Percentiles rank a stretch among this genome's conserved stretches.
Conservation (phyloP, 495 filamentous ascomycete species). For the Terfezia boudieri region DNA sequence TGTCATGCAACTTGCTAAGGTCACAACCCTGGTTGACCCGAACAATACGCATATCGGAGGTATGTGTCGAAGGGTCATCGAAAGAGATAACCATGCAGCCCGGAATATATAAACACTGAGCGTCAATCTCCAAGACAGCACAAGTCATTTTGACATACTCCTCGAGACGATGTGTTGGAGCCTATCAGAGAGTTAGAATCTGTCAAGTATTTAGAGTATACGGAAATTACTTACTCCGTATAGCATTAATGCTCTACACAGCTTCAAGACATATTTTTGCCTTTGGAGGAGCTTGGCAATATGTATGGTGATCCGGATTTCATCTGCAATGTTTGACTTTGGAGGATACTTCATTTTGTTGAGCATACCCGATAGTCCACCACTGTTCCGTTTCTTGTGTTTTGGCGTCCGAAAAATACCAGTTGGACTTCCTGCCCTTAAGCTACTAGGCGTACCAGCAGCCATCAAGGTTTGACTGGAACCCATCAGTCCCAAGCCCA, state of each 20-base stretch:
- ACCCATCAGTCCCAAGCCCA: neutral
- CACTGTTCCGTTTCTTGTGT: neutral
- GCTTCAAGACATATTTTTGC: conserved; percentile 61
- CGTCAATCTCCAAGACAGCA: conserved; percentile 69
- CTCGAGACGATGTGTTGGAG: conserved; percentile 55
- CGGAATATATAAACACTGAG: conserved; percentile 78
- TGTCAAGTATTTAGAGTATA: neutral
- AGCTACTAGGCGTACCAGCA: neutral
- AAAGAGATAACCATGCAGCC: conserved; percentile 94
- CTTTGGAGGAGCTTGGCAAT: conserved; percentile 66
- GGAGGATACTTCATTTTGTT: conserved; percentile 24
- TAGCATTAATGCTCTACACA: conserved; percentile 72
- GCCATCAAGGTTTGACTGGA: neutral
- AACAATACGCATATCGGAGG: conserved; percentile 80
- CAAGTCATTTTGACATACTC: conserved; percentile 30
- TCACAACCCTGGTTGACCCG: conserved; percentile 51
- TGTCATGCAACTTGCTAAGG: conserved; percentile 61
- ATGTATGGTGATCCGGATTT: conserved; percentile 67
- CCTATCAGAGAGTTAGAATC: conserved; percentile 8
- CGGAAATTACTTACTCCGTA: conserved; percentile 27
- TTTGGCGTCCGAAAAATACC: neutral
- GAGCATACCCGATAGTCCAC: conserved; percentile 4
- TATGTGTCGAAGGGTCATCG: conserved; percentile 72
- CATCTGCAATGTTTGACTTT: conserved; percentile 32
- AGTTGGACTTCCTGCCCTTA: neutral